Percentiles rank a stretch among this genome's conserved stretches.
These are phyloP conservation scores for Pythium utonaiense DNA, from an alignment of 352 stramenopile genomes.

Conservation along the genomic window DNA sequence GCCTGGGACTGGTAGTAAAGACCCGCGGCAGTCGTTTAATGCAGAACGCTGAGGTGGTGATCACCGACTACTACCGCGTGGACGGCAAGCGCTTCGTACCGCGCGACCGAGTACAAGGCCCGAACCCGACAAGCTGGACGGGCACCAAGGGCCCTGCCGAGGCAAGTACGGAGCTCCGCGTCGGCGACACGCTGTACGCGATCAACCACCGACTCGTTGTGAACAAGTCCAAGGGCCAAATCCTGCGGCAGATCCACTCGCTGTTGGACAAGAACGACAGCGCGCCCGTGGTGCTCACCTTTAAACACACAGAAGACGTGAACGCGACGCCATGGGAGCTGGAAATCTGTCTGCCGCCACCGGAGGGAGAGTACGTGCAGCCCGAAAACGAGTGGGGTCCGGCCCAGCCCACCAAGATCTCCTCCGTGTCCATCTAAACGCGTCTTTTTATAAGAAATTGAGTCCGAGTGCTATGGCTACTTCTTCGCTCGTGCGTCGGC, in stretches of 20 bases:
- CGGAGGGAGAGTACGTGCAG: slow-evolving; percentile 76
- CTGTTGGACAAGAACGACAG: slow-evolving; percentile 73
- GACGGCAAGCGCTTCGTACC: slow-evolving; percentile 76
- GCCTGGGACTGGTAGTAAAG: slow-evolving; percentile 76
- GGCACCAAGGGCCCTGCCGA: slow-evolving; percentile 72
- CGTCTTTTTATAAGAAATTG: slow-evolving; percentile 12
- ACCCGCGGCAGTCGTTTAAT: slow-evolving; percentile 81
- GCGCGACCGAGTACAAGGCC: slow-evolving; percentile 63
- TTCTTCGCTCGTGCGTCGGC: slow-evolving; percentile 1
- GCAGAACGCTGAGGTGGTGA: slow-evolving; percentile 79
- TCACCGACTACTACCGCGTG: slow-evolving; percentile 77
- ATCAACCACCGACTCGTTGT: slow-evolving; percentile 86
- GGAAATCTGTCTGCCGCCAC: slow-evolving; percentile 70
- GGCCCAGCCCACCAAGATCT: slow-evolving; percentile 77
- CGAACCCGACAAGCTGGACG: slow-evolving; percentile 59
- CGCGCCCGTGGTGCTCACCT: slow-evolving; percentile 67
- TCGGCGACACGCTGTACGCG: slow-evolving; percentile 78
- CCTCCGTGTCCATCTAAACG: slow-evolving; percentile 78
- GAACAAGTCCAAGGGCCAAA: slow-evolving; percentile 84
- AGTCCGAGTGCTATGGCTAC: slow-evolving; percentile 3
- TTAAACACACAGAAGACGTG: slow-evolving; percentile 80
- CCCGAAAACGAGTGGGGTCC: slow-evolving; percentile 85
- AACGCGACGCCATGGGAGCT: slow-evolving; percentile 73
- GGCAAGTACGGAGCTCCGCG: slow-evolving; percentile 64
- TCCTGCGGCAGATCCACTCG: slow-evolving; percentile 76